Base-by-base conservation (phyloP, 306 rosid genomes). In the Rosa rugosa region DNA sequence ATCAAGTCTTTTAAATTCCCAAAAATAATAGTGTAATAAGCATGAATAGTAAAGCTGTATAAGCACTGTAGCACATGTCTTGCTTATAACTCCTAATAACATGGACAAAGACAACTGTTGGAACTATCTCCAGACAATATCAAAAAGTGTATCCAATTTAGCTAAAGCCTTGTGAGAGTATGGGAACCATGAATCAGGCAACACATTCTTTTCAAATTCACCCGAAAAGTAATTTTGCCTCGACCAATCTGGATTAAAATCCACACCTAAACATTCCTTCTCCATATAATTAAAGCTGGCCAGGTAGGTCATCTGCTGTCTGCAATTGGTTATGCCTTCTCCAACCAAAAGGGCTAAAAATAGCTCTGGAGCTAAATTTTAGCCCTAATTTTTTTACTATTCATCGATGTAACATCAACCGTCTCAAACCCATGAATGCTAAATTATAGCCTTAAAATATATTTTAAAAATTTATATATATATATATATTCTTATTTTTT, bases 201-300 rank as follows among this genome's bases (percentile, higher is more conserved):
- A 84, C 75, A 76, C 81, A 44, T 84, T 75, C 82, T 90, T 96
- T 82, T 95, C 96, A 38, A 67, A 73, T 50, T 80, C 86, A 59
- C 92, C 91, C 40, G 83, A 86, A 78, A 90, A 89, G 83, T 90
- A 95, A 82, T 85, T 89, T 13, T 91, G 89, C 41, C 66, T 84
- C 73, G 84, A 80, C 81, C 84, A 81, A 66, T 89, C 90, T 40
- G 85, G 84, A 75, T 84, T 83, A 34, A 76, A 23, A 72, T 81
- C 72, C 18, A 57, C 72, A 38, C 82, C 89, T 11, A 44, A 44
- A 36, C 80, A 77, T 69, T 85, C 75, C 78, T 82, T 77, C 79
- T 86, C 85, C 69, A 22, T 38, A 53, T 66, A 73, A 41, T 83
- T 78, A 80, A 85, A 81, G 72, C 84, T 72, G 27, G 50, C 74